Conservation (phyloP, 208 protist species). For the Lotmaria passim region DNA sequence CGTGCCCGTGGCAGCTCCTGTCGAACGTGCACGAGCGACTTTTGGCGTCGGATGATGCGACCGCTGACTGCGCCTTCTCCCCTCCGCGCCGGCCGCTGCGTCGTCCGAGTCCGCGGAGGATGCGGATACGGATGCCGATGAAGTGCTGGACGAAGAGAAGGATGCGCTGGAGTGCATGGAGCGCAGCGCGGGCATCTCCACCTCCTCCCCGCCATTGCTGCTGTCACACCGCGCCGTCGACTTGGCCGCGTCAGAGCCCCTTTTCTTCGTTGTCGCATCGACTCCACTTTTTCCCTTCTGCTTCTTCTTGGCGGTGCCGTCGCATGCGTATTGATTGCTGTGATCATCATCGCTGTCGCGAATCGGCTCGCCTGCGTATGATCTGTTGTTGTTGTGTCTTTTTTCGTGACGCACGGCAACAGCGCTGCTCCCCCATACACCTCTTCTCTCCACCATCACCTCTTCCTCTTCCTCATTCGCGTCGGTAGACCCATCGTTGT, state of each 20-base stretch:
- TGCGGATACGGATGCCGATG: background rate
- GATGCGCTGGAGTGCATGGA: slow-evolving; percentile 7
- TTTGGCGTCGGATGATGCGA: too few species aligned
- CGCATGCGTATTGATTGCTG: background rate
- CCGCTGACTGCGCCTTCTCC: background rate
- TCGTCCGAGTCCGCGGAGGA: background rate
- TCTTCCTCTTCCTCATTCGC: background rate
- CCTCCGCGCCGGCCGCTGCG: background rate
- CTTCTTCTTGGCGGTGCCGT: background rate
- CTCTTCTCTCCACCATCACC: background rate
- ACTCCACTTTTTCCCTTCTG: background rate
- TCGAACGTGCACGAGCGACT: too few species aligned
- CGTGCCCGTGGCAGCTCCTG: too few species aligned
- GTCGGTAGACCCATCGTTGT: too few species aligned
- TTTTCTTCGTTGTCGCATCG: background rate
- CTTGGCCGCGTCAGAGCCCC: too few species aligned
- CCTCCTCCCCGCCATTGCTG: background rate
- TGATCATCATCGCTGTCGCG: background rate
- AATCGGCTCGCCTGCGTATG: background rate
- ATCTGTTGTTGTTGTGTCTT: too few species aligned
- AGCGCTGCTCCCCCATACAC: too few species aligned
- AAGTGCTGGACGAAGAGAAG: background rate
- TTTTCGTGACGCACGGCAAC: too few species aligned
- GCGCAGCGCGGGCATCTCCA: slow-evolving; percentile 8
- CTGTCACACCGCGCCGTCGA: background rate